Conservation (phyloP, 495 filamentous ascomycete species). For the Aspergillus biplanus region DNA sequence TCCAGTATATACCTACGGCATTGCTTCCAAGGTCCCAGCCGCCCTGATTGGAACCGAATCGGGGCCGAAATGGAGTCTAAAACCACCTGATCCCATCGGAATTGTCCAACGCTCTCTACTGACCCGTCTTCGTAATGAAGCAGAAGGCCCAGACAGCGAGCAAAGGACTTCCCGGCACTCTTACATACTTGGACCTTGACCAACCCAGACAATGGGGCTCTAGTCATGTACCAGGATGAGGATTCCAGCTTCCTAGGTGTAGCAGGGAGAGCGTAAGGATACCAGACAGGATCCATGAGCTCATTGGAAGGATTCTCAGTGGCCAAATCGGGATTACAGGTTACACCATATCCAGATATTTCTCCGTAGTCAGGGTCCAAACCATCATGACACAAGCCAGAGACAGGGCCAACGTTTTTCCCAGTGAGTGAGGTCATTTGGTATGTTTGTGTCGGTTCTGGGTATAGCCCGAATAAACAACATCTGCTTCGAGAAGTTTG, state of each 20-base stretch:
- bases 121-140: constrained; percentile 3
- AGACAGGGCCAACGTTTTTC: neutral
- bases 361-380: neutral
- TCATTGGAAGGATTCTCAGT: neutral
- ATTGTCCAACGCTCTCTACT: neutral
- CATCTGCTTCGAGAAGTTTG: constrained; percentile 2
- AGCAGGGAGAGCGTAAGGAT: neutral
- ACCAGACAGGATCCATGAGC: neutral
- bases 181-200: neutral
- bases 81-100: constrained; percentile 5
- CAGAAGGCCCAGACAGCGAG: neutral
- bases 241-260: neutral
- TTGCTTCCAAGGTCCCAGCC: constrained; percentile 2
- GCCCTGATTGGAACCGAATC: neutral
- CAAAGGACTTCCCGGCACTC: neutral
- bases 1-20: constrained; percentile 1
- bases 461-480: neutral
- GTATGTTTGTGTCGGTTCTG: neutral
- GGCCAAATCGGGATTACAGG: neutral
- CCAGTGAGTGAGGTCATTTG: neutral
- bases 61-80: neutral
- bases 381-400: neutral
- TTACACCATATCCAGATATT: constrained; percentile 2
- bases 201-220: neutral
- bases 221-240: neutral